These are phyloP conservation scores for Silene vulgaris DNA, from an alignment of 179 eudicot genomes.

Conservation along the genomic window DNA sequence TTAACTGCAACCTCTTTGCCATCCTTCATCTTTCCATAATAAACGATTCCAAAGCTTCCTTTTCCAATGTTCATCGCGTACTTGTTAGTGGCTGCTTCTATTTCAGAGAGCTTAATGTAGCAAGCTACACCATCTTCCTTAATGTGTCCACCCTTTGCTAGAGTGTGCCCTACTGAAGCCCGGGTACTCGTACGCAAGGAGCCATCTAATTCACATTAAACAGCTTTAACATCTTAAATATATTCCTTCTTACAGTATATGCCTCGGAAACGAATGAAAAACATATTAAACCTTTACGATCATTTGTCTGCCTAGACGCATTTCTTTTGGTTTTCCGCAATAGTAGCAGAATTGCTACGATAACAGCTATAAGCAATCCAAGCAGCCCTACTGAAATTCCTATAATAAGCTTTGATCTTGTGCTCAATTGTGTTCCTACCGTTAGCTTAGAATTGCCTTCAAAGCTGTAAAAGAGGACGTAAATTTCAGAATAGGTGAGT, in stretches of 20 bases:
- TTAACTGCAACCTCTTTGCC: constrained; percentile 95
- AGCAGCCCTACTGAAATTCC: constrained; percentile 50
- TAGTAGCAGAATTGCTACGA: constrained; percentile 43
- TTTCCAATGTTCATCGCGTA: constrained; percentile 69
- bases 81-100: constrained; percentile 70
- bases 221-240: constrained; percentile 3
- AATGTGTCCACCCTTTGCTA: constrained; percentile 49
- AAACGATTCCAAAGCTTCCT: constrained; percentile 96
- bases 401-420: constrained; percentile 37
- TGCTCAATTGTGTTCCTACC: constrained; percentile 30
- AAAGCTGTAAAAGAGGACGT: constrained; percentile 40
- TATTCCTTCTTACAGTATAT: constrained; percentile 9
- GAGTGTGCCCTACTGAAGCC: constrained; percentile 41
- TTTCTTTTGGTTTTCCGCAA: constrained; percentile 35
- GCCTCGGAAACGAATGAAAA: background rate
- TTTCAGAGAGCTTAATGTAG: constrained; percentile 57
- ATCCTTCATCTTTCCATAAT: constrained; percentile 78
- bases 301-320: constrained; percentile 32
- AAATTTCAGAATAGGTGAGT: constrained; percentile 14
- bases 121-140: constrained; percentile 79
- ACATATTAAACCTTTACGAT: constrained; percentile 43
- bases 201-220: constrained; percentile 34
- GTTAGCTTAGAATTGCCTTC: constrained; percentile 70
- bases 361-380: constrained; percentile 40
- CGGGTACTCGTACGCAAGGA: constrained; percentile 39